Percentiles rank a stretch among this genome's conserved stretches.
Evolutionary conservation across 2,329 filamentous ascomycete genomes (phyloP).

Genomic region (Hypocreales sp.): DNA sequence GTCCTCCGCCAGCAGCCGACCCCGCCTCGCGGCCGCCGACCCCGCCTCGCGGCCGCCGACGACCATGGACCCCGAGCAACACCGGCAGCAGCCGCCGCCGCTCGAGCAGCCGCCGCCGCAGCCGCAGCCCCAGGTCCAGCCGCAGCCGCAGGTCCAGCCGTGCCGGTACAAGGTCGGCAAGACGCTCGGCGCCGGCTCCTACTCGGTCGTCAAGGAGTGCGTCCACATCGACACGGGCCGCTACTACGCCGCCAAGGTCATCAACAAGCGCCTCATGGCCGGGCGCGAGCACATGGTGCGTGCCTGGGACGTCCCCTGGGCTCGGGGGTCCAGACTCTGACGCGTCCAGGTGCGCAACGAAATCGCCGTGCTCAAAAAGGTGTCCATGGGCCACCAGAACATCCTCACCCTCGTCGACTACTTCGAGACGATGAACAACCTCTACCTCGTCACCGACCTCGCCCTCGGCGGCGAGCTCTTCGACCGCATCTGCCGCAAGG

Average conservation of each 20-base stretch:
- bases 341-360: conserved; percentile 91
- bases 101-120: too few species aligned
- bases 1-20: too few species aligned
- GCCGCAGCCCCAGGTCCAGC: conserved; percentile 7
- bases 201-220: conserved; percentile 97
- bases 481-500: conserved; percentile 96
- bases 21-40: too few species aligned
- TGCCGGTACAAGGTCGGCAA: conserved; percentile 98
- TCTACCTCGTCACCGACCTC: conserved; percentile 94
- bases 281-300: conserved; percentile 93
- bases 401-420: conserved; percentile 97
- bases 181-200: conserved; percentile 89
- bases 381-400: conserved; percentile 99
- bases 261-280: conserved; percentile 97
- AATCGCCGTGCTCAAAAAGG: conserved; percentile 90
- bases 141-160: conserved; percentile 61
- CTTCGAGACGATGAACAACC: conserved; percentile 99
- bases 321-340: too few species aligned
- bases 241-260: conserved; percentile 98
- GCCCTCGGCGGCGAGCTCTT: conserved; percentile 94
- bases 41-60: too few species aligned
- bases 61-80: neutral
- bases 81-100: too few species aligned
- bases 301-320: conserved; percentile 2
- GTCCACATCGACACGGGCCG: conserved; percentile 95